Evolutionary conservation across 75 land plant genomes (phyloP).

Genomic region (Sequoiadendron giganteum): DNA sequence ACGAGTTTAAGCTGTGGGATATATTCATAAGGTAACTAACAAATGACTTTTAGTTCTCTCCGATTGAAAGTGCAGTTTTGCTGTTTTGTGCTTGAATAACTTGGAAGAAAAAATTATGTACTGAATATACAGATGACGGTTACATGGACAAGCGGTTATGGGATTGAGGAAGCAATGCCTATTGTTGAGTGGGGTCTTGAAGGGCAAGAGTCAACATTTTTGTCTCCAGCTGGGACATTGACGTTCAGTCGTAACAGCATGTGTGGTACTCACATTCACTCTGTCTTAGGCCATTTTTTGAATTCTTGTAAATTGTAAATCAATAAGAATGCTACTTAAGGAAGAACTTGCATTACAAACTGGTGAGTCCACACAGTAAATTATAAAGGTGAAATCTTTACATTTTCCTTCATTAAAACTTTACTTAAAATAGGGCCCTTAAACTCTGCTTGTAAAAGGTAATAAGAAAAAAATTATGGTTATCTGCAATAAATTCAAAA

Average conservation of each 20-base stretch:
- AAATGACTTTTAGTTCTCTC: background rate
- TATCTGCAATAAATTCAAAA: background rate
- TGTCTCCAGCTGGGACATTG: slow-evolving; percentile 72
- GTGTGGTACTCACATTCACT: slow-evolving; percentile 61
- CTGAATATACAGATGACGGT: slow-evolving; percentile 33
- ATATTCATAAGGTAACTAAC: background rate
- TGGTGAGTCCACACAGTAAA: background rate
- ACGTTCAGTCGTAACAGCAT: slow-evolving; percentile 67
- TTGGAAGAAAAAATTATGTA: background rate
- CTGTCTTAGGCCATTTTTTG: background rate
- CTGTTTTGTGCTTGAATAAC: background rate
- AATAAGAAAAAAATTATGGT: too few species aligned
- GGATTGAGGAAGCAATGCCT: slow-evolving; percentile 41
- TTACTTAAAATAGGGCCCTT: background rate
- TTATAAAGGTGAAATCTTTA: background rate
- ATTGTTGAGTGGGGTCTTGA: slow-evolving; percentile 74
- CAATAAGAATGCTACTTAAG: background rate
- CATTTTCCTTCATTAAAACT: background rate
- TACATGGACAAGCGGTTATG: slow-evolving; percentile 67
- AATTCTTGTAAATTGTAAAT: background rate
- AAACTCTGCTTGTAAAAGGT: background rate
- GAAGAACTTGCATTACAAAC: background rate
- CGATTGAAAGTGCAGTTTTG: background rate
- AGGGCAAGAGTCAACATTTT: slow-evolving; percentile 11
- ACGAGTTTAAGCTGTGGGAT: background rate